A percentile compares a stretch with the other conserved stretches of the same genome.
Conservation (phyloP, 2,329 filamentous ascomycete genomes). For the Aspergillus brasiliensis region DNA sequence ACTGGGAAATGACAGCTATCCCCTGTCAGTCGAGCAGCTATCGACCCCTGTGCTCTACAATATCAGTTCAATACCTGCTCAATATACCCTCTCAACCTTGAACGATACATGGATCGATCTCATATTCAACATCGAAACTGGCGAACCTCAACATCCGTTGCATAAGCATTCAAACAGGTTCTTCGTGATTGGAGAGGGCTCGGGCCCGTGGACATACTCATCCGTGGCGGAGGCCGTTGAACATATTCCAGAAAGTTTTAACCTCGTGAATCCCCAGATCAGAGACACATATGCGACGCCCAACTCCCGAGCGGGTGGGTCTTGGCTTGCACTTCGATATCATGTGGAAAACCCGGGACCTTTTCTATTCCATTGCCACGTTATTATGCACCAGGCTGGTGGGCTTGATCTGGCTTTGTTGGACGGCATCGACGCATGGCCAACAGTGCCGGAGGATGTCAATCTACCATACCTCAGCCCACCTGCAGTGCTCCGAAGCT, state of each 20-base stretch:
- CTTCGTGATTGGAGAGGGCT: constrained; percentile 46
- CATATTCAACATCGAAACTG: constrained; percentile 32
- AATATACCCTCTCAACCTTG: constrained; percentile 35
- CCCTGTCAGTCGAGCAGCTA: constrained; percentile 30
- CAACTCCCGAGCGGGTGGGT: constrained; percentile 26
- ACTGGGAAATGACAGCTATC: constrained; percentile 30
- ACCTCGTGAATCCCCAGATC: constrained; percentile 45
- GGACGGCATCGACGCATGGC: constrained; percentile 53
- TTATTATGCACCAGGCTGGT: constrained; percentile 50
- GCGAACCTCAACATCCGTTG: constrained; percentile 46
- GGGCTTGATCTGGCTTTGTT: constrained; percentile 53
- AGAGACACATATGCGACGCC: constrained; percentile 46
- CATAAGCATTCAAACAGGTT: constrained; percentile 53
- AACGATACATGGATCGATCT: constrained; percentile 45
- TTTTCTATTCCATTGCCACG: constrained; percentile 55
- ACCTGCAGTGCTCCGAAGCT: too few species aligned
- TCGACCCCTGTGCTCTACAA: neutral
- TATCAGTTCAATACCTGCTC: constrained; percentile 17
- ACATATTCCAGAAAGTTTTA: constrained; percentile 45
- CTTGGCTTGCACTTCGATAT: constrained; percentile 52
- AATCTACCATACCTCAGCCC: too few species aligned
- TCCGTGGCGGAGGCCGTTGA: constrained; percentile 44
- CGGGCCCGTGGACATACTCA: constrained; percentile 43
- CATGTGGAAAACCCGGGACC: constrained; percentile 50
- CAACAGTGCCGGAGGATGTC: constrained; percentile 30